These are phyloP conservation scores for Scutellaria galericulata DNA, from an alignment of 257 asterid species.

Conservation along the genomic window DNA sequence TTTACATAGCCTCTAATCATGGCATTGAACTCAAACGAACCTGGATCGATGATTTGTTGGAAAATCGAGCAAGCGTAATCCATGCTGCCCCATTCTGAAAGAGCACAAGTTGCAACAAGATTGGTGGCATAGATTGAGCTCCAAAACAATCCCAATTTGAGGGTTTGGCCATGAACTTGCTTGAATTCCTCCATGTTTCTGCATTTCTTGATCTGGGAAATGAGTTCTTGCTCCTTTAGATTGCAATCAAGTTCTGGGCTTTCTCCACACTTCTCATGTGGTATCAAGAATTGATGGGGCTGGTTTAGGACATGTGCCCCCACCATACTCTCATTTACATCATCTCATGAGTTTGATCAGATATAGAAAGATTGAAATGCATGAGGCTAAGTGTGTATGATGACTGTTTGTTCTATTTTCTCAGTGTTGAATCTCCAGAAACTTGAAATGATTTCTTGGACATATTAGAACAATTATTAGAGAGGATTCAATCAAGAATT, in stretches of 20 bases:
- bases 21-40: conserved; percentile 68
- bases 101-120: conserved; percentile 78
- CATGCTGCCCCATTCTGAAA: conserved; percentile 86
- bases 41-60: conserved; percentile 53
- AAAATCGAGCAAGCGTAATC: conserved; percentile 81
- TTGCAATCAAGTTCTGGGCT: conserved; percentile 46
- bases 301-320: conserved; percentile 67
- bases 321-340: conserved; percentile 52
- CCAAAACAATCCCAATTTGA: conserved; percentile 67
- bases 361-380: background rate
- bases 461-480: background rate
- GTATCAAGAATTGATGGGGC: conserved; percentile 48
- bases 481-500: conserved; percentile 36
- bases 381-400: background rate
- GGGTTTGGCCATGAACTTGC: conserved; percentile 67
- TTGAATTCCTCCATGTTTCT: conserved; percentile 53
- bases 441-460: conserved; percentile 10
- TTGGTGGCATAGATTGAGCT: conserved; percentile 68
- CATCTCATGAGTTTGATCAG: conserved; percentile 28
- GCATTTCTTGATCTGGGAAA: conserved; percentile 65
- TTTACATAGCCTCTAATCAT: conserved; percentile 66
- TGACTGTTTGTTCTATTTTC: background rate
- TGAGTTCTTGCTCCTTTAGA: conserved; percentile 65
- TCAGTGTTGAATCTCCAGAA: background rate
- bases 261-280: conserved; percentile 40